These are phyloP conservation scores for Inga oerstediana DNA, from an alignment of 306 rosid species.

Conservation along the genomic window DNA sequence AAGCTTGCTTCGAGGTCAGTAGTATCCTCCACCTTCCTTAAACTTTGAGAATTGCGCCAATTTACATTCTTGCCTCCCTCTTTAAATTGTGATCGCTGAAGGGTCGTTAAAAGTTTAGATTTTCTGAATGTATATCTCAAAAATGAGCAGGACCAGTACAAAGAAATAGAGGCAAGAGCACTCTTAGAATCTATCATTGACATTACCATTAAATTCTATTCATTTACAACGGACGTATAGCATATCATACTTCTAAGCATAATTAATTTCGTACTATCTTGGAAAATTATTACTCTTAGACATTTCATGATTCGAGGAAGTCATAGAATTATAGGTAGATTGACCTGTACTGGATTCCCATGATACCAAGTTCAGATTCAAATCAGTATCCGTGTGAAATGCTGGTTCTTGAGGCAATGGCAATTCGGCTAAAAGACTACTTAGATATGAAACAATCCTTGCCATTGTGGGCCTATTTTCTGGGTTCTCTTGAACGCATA, in stretches of 20 bases:
- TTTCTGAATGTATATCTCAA: background rate
- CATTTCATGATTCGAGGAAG: conserved; percentile 13
- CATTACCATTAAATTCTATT: background rate
- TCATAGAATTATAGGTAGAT: background rate
- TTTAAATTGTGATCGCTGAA: background rate
- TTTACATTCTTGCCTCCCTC: too few species aligned
- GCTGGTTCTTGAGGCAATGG: conserved; percentile 32
- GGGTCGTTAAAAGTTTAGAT: background rate
- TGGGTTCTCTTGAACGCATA: conserved; percentile 48
- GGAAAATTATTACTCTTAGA: conserved; percentile 13
- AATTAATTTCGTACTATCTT: conserved; percentile 1
- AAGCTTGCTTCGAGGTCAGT: background rate
- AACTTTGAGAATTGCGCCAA: background rate
- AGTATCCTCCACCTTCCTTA: background rate
- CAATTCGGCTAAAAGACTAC: conserved; percentile 21
- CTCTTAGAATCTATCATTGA: background rate
- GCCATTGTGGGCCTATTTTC: conserved; percentile 40
- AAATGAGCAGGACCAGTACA: background rate
- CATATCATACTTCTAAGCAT: background rate
- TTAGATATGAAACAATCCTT: conserved; percentile 36
- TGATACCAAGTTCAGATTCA: conserved; percentile 12
- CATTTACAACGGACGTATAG: background rate
- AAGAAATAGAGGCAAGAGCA: background rate
- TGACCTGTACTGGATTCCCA: conserved; percentile 27
- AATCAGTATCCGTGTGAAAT: background rate